Percentiles rank a stretch among this genome's conserved stretches.
Conservation (phyloP, 805 yeast genomes). For the Candida orba region DNA sequence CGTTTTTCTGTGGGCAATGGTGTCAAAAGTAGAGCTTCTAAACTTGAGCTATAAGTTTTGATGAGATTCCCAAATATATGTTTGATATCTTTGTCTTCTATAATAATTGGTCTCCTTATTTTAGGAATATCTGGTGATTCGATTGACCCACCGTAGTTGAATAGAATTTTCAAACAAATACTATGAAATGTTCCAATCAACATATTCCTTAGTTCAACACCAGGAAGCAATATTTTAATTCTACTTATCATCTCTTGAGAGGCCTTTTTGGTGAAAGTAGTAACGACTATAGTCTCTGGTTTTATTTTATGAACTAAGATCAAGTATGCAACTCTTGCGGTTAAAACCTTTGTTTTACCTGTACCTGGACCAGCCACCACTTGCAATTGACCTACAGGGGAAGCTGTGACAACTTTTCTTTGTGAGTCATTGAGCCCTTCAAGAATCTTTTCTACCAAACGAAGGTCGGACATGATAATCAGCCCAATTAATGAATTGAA, state of each 20-base stretch:
- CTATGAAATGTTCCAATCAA: conserved; percentile 89
- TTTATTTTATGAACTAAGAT: conserved; percentile 41
- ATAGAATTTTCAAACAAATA: conserved; percentile 57
- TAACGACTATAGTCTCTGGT: conserved; percentile 66
- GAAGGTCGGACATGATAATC: conserved; percentile 1
- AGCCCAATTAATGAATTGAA: neutral
- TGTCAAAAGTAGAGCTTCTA: no score
- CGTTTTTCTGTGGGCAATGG: no score
- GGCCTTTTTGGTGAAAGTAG: conserved; percentile 92
- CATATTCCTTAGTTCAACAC: conserved; percentile 34
- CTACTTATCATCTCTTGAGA: conserved; percentile 79
- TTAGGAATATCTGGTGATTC: conserved; percentile 36
- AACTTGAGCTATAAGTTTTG: no score
- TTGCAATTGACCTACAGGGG: conserved; percentile 36
- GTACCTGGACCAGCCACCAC: conserved; percentile 65
- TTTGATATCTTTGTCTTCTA: conserved; percentile 51
- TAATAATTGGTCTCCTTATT: conserved; percentile 32
- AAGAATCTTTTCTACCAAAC: neutral
- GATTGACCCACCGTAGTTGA: conserved; percentile 43
- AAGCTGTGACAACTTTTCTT: conserved; percentile 35
- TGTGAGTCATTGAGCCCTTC: conserved; percentile 35
- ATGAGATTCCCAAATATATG: conserved; percentile 32
- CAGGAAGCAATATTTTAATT: conserved; percentile 30
- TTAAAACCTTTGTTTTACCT: conserved; percentile 77
- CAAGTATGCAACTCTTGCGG: conserved; percentile 70